Evolutionary conservation across 257 asterid species (phyloP).

Genomic region (Ilex asprella): DNA sequence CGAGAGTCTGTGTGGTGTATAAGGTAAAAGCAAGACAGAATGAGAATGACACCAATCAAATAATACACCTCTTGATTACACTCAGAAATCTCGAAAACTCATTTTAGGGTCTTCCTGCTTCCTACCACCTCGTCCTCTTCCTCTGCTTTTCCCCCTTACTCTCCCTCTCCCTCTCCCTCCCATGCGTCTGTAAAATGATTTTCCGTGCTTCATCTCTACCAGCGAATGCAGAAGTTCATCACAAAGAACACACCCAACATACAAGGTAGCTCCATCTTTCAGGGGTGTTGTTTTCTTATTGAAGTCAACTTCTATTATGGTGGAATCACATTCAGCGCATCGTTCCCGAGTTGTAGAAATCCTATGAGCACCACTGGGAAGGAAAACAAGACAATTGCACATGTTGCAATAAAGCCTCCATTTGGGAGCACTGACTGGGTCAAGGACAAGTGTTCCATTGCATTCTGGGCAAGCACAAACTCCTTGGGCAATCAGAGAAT

Average conservation of each 20-base stretch:
- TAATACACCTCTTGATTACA: no score
- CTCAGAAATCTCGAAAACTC: conserved; percentile 85
- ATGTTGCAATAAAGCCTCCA: conserved; percentile 84
- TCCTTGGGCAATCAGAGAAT: conserved; percentile 78
- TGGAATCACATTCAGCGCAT: conserved; percentile 79
- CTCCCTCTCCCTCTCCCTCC: conserved; percentile 61
- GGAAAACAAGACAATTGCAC: conserved; percentile 84
- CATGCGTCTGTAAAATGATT: conserved; percentile 42
- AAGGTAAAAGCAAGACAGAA: no score
- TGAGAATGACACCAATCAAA: no score
- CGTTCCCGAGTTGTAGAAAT: conserved; percentile 61
- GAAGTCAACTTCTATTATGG: conserved; percentile 80
- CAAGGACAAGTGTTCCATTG: conserved; percentile 78
- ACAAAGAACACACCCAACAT: conserved; percentile 77
- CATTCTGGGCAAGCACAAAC: conserved; percentile 96
- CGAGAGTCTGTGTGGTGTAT: no score
- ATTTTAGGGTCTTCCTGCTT: conserved; percentile 73
- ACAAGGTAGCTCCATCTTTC: conserved; percentile 64
- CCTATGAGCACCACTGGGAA: conserved; percentile 87
- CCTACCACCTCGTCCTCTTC: conserved; percentile 47
- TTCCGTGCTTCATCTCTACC: conserved; percentile 82
- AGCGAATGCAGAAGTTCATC: conserved; percentile 80
- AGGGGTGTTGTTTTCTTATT: conserved; percentile 86
- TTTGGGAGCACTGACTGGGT: conserved; percentile 80
- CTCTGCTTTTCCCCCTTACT: conserved; percentile 37